These are phyloP conservation scores for Tolypocladium pustulatum DNA, from an alignment of 2,329 filamentous ascomycete genomes.

Conservation along the genomic window DNA sequence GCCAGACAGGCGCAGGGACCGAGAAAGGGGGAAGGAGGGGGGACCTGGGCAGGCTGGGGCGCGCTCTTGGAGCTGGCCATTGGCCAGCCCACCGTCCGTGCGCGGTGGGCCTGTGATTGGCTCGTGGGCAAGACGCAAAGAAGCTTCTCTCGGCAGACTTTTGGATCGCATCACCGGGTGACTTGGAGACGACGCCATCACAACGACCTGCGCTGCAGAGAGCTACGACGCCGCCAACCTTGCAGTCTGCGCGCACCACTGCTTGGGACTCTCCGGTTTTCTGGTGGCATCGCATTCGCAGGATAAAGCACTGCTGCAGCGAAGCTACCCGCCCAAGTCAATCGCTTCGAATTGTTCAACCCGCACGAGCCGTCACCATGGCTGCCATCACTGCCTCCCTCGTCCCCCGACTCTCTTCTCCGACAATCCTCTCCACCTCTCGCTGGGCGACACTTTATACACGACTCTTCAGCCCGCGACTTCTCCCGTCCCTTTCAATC, in stretches of 20 bases:
- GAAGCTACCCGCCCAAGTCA: not conserved
- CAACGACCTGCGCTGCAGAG: not conserved
- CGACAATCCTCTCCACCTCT: conserved; percentile 28
- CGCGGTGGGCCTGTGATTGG: conserved; percentile 17
- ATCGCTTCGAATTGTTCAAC: not conserved
- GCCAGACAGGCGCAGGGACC: conserved; percentile 26
- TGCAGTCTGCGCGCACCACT: not conserved
- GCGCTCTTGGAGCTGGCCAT: conserved; percentile 16
- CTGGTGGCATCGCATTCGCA: not conserved
- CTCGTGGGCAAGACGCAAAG: conserved; percentile 10
- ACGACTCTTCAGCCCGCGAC: conserved; percentile 32
- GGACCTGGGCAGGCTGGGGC: conserved; percentile 3
- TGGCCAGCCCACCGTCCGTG: conserved; percentile 17
- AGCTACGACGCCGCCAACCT: not conserved
- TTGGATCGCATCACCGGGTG: conserved; percentile 9
- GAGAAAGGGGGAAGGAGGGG: conserved; percentile 33
- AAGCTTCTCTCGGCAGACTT: conserved; percentile 15
- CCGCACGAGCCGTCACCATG: conserved; percentile 21
- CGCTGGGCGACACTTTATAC: conserved; percentile 33
- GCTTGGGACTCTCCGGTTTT: too few species aligned
- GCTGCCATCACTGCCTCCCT: conserved; percentile 35
- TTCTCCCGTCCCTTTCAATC: conserved; percentile 44
- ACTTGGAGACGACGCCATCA: conserved; percentile 4
- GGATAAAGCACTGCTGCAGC: not conserved
- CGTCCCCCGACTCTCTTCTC: conserved; percentile 41